Base-by-base conservation (phyloP, 129 eudicot genomes). In the Saposhnikovia divaricata region DNA sequence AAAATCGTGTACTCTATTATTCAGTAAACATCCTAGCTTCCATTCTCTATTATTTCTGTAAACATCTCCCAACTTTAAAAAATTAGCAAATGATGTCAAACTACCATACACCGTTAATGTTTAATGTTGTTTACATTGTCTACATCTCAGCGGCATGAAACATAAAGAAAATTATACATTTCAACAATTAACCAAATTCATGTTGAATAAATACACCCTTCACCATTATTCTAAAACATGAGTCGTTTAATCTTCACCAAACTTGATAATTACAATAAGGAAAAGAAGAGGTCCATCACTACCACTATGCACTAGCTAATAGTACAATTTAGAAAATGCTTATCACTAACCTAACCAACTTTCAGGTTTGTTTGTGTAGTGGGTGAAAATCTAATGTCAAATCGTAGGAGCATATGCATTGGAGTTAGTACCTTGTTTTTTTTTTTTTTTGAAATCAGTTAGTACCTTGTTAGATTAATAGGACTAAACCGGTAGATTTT, bases 341-440 rank as follows among this genome's bases (percentile, higher is more conserved):
- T 23, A 39, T 44, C 53, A n/a, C 50, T 74, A 74, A 25, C 16
- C 57, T 74, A 42, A n/a, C n/a, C 77, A 23, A 31, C 69, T 25
- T 27, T n/a, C 34, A 61, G 69, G 73, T 68, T 31, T 13, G 73
- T 68, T 15, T 66, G 38, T 63, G 70, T 68, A 68, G 73, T 68
- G 73, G 73, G 73, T 31, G 72, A 11, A 66, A 66, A 11, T 66
- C 40, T 3, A 28, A 34, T 68, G 42, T 68, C 42, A 27, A 27
- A 12, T 27, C 42, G 13, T 13, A n/a, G 12, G 23, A 31, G 3
- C 43, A 68, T 28, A 28, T 28, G 39, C 38, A 28, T 66, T 7
- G 72, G 72, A 66, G 31, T n/a, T 59, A 10, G 31, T 55, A 55
- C n/a, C n/a, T n/a, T n/a, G n/a, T n/a, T n/a, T n/a, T n/a, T n/a